Conservation (phyloP, 2,329 filamentous ascomycete genomes). For the Boeremia lycopersici region DNA sequence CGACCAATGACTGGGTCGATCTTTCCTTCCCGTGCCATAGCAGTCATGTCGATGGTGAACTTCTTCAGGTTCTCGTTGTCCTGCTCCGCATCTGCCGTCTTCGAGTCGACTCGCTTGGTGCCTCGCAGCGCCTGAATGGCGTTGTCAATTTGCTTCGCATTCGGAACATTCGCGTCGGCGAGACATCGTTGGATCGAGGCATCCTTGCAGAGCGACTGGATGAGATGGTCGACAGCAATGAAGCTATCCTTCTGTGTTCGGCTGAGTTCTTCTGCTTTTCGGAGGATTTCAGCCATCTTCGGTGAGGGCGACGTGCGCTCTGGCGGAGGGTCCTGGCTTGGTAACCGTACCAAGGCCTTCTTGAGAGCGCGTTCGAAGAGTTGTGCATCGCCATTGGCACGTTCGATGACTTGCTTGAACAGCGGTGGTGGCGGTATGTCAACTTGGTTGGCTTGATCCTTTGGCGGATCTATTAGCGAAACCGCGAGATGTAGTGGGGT, state of each 20-base stretch:
- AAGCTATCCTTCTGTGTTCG: constrained; percentile 98
- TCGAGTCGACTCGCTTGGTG: constrained; percentile 91
- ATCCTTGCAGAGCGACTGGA: constrained; percentile 84
- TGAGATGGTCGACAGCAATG: constrained; percentile 93
- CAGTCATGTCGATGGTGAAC: constrained; percentile 98
- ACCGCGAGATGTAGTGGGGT: constrained; percentile 89
- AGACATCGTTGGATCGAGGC: constrained; percentile 72
- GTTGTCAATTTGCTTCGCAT: constrained; percentile 85
- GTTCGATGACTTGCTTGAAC: constrained; percentile 92
- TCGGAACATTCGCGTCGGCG: constrained; percentile 88
- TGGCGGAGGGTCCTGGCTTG: constrained; percentile 92
- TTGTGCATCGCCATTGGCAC: constrained; percentile 90
- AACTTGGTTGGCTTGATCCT: constrained; percentile 72
- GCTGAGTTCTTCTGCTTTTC: constrained; percentile 84
- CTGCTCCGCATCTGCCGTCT: constrained; percentile 89
- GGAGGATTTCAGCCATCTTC: constrained; percentile 78
- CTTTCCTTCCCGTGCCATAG: constrained; percentile 94
- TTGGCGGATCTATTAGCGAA: constrained; percentile 75
- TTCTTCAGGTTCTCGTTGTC: constrained; percentile 97
- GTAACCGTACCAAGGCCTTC: constrained; percentile 86
- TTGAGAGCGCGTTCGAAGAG: constrained; percentile 87
- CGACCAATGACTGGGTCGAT: constrained; percentile 96
- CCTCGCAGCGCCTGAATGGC: constrained; percentile 92
- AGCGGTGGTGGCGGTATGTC: constrained; percentile 71
- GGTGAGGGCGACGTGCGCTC: constrained; percentile 85